Percentiles rank a stretch among this genome's conserved stretches.
Evolutionary conservation across 1,139 yeast species (phyloP).

Genomic region (Eremothecium gossypii): DNA sequence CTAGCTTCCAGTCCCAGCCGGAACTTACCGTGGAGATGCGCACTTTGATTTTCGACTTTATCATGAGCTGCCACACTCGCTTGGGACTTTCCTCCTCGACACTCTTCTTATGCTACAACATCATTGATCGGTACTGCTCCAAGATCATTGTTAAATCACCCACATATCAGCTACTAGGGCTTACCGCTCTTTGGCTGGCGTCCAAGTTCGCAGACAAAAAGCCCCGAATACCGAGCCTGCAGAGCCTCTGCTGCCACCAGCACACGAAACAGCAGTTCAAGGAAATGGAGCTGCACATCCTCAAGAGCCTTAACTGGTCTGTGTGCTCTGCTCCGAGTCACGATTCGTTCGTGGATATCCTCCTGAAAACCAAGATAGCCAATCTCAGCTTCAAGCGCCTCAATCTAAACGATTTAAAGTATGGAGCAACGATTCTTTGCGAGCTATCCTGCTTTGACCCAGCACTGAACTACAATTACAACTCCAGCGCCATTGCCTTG

Average conservation of each 20-base stretch:
- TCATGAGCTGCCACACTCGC: conserved; percentile 75
- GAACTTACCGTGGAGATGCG: conserved; percentile 20
- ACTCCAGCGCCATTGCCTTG: conserved; percentile 48
- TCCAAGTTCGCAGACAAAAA: conserved; percentile 66
- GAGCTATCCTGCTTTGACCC: conserved; percentile 59
- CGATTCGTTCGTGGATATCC: conserved; percentile 53
- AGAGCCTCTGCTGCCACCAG: conserved; percentile 48
- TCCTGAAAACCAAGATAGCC: conserved; percentile 31
- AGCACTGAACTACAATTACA: conserved; percentile 45
- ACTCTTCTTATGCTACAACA: conserved; percentile 67
- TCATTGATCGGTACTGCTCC: conserved; percentile 86
- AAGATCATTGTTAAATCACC: conserved; percentile 70
- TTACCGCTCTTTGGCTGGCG: conserved; percentile 66
- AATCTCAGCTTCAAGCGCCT: conserved; percentile 10
- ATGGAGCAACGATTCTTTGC: conserved; percentile 52
- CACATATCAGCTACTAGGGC: conserved; percentile 53
- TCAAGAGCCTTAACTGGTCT: conserved; percentile 36
- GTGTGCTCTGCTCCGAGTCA: conserved; percentile 40
- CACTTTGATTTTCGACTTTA: conserved; percentile 38
- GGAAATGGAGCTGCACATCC: conserved; percentile 60
- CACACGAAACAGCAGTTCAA: conserved; percentile 51
- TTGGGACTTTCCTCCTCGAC: conserved; percentile 72
- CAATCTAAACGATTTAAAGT: conserved; percentile 40
- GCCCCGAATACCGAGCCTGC: conserved; percentile 48
- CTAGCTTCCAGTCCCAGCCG: conserved; percentile 20